A percentile compares a stretch with the other conserved stretches of the same genome.
Conservation (phyloP, 331 rosid species). For the Cydonia oblonga region DNA sequence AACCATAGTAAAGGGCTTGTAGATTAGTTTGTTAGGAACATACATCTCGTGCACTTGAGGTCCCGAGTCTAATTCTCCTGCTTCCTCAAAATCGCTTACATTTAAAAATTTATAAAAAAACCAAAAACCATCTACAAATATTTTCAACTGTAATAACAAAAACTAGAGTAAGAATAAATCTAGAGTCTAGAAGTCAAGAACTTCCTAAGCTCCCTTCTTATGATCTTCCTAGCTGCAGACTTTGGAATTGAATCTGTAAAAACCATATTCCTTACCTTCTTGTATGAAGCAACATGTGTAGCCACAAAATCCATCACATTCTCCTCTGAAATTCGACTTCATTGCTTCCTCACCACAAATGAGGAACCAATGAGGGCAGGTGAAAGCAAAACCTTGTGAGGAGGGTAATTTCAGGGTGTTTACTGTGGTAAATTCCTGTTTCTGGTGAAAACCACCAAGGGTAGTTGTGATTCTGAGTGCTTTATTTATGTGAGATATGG, state of each 20-base stretch:
- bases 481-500: neutral
- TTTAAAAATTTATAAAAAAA: no score
- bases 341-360: conserved; percentile 53
- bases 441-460: conserved; percentile 56
- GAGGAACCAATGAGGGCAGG: conserved; percentile 62
- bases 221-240: conserved; percentile 77
- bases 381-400: no score
- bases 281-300: conserved; percentile 67
- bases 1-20: no score
- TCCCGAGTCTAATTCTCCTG: no score
- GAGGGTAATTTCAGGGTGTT: conserved; percentile 19
- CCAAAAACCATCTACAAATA: no score
- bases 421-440: conserved; percentile 51
- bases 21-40: no score
- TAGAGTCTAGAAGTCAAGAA: conserved; percentile 40
- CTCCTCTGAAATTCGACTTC: conserved; percentile 38
- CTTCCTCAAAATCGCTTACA: no score
- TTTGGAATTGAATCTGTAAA: conserved; percentile 58
- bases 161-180: no score
- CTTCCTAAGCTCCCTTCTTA: conserved; percentile 46
- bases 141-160: no score
- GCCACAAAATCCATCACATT: conserved; percentile 51
- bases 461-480: neutral
- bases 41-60: no score
- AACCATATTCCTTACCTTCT: conserved; percentile 64